Evolutionary conservation across 345 rosid genomes (phyloP).

Genomic region (Noccaea caerulescens): DNA sequence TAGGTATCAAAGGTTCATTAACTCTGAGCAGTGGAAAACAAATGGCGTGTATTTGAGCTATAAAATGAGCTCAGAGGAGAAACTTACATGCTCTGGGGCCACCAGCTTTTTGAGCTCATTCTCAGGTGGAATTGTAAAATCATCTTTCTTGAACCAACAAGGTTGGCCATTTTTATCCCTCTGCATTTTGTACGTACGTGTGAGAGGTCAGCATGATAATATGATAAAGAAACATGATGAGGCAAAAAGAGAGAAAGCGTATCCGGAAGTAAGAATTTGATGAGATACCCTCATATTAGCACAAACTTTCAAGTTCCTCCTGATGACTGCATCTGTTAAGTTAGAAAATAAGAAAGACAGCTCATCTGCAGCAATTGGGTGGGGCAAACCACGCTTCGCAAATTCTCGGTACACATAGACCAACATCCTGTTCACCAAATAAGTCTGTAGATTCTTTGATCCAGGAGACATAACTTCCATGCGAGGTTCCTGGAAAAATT

Average conservation of each 20-base stretch:
- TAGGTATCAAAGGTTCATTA: slow-evolving; percentile 10
- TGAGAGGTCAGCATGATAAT: slow-evolving; percentile 28
- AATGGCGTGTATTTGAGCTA: slow-evolving; percentile 18
- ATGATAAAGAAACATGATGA: slow-evolving; percentile 27
- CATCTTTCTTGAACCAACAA: slow-evolving; percentile 70
- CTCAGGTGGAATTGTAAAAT: slow-evolving; percentile 74
- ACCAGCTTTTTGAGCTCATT: slow-evolving; percentile 79
- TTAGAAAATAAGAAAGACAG: slow-evolving; percentile 65
- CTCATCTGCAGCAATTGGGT: slow-evolving; percentile 75
- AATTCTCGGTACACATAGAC: slow-evolving; percentile 84
- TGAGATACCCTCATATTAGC: slow-evolving; percentile 68
- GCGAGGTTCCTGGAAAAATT: slow-evolving; percentile 76
- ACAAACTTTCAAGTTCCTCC: slow-evolving; percentile 76
- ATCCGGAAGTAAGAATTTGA: slow-evolving; percentile 19
- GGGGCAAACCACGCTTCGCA: slow-evolving; percentile 59
- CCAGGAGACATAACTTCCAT: slow-evolving; percentile 92
- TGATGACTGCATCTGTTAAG: slow-evolving; percentile 65
- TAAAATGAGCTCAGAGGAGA: slow-evolving; percentile 23
- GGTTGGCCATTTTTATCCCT: slow-evolving; percentile 69
- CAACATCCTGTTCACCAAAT: slow-evolving; percentile 71
- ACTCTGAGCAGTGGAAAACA: slow-evolving; percentile 21
- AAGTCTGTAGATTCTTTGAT: slow-evolving; percentile 78
- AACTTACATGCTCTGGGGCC: slow-evolving; percentile 88
- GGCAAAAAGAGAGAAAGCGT: slow-evolving; percentile 43
- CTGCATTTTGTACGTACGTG: slow-evolving; percentile 52